phyloP scores from a whole-genome alignment of 2,329 filamentous ascomycete species.

The Chrysoporthe cubensis region DNA sequence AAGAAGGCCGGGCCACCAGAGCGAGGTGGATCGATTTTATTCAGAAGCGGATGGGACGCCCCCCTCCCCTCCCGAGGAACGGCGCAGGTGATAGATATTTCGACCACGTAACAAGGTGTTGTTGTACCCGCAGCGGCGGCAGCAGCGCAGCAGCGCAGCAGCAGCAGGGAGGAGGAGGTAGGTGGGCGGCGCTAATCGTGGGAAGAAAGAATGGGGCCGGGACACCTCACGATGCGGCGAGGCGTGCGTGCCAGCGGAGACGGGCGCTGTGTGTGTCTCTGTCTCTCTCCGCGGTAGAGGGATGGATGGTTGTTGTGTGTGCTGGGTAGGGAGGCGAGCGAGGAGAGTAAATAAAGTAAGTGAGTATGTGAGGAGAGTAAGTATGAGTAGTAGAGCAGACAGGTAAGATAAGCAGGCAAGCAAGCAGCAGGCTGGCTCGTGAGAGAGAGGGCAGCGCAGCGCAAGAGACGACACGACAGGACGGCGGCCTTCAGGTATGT shows the following conservation, averaged over 20 bases:
- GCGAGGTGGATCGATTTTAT: not conserved
- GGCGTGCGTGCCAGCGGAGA: not conserved
- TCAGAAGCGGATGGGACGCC: slow-evolving; percentile 3
- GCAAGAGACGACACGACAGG: no score
- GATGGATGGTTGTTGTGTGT: not conserved
- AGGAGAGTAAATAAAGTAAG: not conserved
- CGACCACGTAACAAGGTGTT: slow-evolving; percentile 27
- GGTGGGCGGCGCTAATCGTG: slow-evolving; percentile 19
- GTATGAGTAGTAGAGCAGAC: no score
- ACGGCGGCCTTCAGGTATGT: no score
- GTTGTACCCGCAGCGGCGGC: slow-evolving; percentile 17
- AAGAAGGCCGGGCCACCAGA: slow-evolving; percentile 10
- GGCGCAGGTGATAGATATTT: slow-evolving; percentile 20
- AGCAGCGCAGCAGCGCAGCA: not conserved
- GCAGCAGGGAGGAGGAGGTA: slow-evolving; percentile 10
- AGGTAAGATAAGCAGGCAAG: no score
- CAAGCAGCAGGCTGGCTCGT: no score
- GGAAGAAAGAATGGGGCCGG: slow-evolving; percentile 11
- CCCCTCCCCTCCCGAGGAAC: slow-evolving; percentile 2
- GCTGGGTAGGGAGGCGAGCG: not conserved
- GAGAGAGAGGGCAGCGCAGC: no score
- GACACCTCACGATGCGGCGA: slow-evolving; percentile 11
- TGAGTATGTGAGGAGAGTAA: not conserved
- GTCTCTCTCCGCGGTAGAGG: not conserved
- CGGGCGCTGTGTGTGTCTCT: not conserved